Evolutionary conservation across 1,284 basidiomycete species (phyloP).

Genomic region (Phellopilus nigrolimitatus): DNA sequence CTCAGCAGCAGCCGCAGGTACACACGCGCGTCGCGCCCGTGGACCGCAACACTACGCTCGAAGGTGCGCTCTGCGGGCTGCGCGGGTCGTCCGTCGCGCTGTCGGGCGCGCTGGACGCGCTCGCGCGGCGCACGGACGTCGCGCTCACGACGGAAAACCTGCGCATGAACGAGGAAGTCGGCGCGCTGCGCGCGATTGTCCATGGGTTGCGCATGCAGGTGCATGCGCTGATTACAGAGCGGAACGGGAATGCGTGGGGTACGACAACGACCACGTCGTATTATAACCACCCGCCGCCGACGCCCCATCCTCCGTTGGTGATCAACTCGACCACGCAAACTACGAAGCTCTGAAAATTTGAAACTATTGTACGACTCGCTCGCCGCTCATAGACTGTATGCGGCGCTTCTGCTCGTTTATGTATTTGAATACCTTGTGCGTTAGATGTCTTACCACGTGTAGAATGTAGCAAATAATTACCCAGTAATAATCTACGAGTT

Average conservation of each 20-base stretch:
- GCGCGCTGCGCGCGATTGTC: conserved; percentile 65
- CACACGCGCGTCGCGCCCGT: conserved; percentile 40
- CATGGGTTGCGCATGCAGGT: conserved; percentile 82
- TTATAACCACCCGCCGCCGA: conserved; percentile 4
- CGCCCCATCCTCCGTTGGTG: conserved; percentile 1
- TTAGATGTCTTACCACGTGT: too few relatives aligned
- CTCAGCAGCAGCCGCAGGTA: conserved; percentile 35
- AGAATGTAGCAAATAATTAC: too few relatives aligned
- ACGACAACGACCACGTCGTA: conserved; percentile 3
- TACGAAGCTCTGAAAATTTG: conserved; percentile 14
- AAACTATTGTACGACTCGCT: not conserved
- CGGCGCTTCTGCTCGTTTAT: too few relatives aligned
- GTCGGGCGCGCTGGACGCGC: conserved; percentile 56
- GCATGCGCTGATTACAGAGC: conserved; percentile 18
- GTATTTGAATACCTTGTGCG: too few relatives aligned
- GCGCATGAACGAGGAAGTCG: conserved; percentile 72
- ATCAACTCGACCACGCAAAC: conserved; percentile 12
- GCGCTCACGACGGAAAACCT: conserved; percentile 67
- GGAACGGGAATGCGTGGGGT: conserved; percentile 11
- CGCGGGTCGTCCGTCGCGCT: conserved; percentile 57
- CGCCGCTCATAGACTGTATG: too few relatives aligned
- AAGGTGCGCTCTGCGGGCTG: conserved; percentile 53
- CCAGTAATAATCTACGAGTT: too few relatives aligned
- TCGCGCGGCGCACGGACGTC: conserved; percentile 59
- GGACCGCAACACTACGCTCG: conserved; percentile 53